These are phyloP conservation scores for Colletotrichum sp. DNA, from an alignment of 2,329 filamentous ascomycete species.

Conservation along the genomic window DNA sequence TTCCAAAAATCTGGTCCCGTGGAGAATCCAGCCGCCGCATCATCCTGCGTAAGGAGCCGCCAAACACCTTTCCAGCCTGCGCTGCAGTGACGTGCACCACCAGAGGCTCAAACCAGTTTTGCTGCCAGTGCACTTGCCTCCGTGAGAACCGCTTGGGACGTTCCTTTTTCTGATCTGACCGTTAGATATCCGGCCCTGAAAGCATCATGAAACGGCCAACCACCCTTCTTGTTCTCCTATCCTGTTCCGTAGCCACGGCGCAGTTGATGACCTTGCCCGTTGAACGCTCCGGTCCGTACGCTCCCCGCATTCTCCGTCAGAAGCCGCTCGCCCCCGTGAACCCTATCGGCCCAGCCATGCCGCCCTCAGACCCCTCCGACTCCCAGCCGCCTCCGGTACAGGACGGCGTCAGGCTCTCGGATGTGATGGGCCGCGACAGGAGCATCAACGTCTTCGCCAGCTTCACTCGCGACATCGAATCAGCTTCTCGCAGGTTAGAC, in stretches of 20 bases:
- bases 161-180: background rate
- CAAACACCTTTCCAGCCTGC: background rate
- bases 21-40: background rate
- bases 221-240: slow-evolving; percentile 9
- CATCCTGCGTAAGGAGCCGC: background rate
- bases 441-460: slow-evolving; percentile 85
- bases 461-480: slow-evolving; percentile 76
- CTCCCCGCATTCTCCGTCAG: slow-evolving; percentile 17
- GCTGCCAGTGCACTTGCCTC: background rate
- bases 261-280: slow-evolving; percentile 9
- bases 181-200: background rate
- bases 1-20: background rate
- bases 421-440: slow-evolving; percentile 82
- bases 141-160: background rate
- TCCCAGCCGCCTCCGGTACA: slow-evolving; percentile 33
- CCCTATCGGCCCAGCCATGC: slow-evolving; percentile 29
- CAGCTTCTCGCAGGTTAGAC: slow-evolving; percentile 72
- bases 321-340: slow-evolving; percentile 16
- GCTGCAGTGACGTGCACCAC: background rate
- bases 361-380: slow-evolving; percentile 26
- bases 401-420: slow-evolving; percentile 73
- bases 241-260: slow-evolving; percentile 11
- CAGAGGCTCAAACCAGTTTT: background rate
- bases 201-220: slow-evolving; percentile 17
- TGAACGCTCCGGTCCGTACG: slow-evolving; percentile 7